These are phyloP conservation scores for Nissolia schottii DNA, from an alignment of 306 rosid genomes.

Conservation along the genomic window DNA sequence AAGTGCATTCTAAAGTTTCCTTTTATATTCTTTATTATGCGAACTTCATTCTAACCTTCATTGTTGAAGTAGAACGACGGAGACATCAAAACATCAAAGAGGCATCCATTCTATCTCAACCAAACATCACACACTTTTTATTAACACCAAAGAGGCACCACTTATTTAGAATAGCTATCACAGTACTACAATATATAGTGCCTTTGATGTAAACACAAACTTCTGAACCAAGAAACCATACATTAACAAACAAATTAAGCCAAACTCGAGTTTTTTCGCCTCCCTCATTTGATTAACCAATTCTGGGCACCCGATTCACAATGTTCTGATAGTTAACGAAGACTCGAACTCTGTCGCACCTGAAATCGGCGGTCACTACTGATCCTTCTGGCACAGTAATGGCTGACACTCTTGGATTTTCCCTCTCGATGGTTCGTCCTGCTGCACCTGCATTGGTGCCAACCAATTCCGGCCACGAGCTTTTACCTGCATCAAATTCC, in stretches of 20 bases:
- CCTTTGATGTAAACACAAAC: neutral
- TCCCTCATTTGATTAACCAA: conserved; percentile 25
- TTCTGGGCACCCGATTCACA: conserved; percentile 38
- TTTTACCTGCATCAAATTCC: conserved; percentile 34
- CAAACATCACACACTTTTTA: neutral
- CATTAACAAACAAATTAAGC: neutral
- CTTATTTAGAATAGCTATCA: neutral
- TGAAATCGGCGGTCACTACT: conserved; percentile 29
- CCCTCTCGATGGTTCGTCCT: conserved; percentile 23
- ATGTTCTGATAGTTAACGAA: conserved; percentile 27
- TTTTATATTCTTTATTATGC: too few relatives aligned
- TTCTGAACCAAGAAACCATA: neutral
- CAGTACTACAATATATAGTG: neutral
- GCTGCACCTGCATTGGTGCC: conserved; percentile 42
- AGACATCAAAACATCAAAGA: neutral
- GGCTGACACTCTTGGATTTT: conserved; percentile 36
- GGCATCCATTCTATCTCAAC: neutral
- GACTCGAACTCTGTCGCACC: conserved; percentile 52
- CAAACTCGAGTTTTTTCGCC: neutral
- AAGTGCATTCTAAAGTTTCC: too few relatives aligned
- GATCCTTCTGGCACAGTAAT: conserved; percentile 36
- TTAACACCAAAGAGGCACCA: neutral
- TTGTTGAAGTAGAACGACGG: neutral
- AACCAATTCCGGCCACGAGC: conserved; percentile 54
- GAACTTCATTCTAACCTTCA: neutral